Percentiles rank a stretch among this genome's conserved stretches.
phyloP scores from a whole-genome alignment of 192 early-diverging fungal genomes.

The Entrophospora sp. region DNA sequence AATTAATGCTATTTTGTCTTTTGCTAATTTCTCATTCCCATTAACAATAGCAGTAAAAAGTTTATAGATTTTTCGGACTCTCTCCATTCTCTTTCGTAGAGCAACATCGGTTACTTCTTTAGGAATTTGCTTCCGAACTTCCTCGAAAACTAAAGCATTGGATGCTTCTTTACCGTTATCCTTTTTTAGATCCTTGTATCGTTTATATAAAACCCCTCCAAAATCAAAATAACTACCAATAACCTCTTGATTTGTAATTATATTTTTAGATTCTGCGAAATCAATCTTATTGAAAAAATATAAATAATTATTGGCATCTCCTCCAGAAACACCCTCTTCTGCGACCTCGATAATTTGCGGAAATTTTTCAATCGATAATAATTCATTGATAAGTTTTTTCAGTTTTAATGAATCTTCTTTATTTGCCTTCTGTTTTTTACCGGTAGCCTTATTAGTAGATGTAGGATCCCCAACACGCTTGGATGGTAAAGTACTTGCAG shows the following conservation, averaged over 20 bases:
- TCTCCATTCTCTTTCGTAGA: neutral
- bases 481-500: neutral
- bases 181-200: constrained; percentile 2
- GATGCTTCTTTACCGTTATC: constrained; percentile 1
- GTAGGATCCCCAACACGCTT: neutral
- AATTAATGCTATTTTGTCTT: neutral
- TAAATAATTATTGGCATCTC: neutral
- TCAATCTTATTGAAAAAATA: neutral
- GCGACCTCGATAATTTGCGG: neutral
- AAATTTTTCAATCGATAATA: neutral
- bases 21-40: no score
- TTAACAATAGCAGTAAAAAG: neutral
- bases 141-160: neutral
- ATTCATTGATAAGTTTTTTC: neutral
- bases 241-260: neutral
- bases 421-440: neutral
- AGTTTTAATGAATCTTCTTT: neutral
- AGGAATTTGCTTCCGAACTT: neutral
- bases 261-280: neutral
- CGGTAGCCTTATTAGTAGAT: neutral
- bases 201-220: neutral
- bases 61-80: neutral
- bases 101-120: neutral
- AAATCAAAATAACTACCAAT: neutral
- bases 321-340: no score